Evolutionary conservation across 2,329 filamentous ascomycete genomes (phyloP), one percentile per base, ranked within the genome.

Genomic region (Neurospora sp.): DNA sequence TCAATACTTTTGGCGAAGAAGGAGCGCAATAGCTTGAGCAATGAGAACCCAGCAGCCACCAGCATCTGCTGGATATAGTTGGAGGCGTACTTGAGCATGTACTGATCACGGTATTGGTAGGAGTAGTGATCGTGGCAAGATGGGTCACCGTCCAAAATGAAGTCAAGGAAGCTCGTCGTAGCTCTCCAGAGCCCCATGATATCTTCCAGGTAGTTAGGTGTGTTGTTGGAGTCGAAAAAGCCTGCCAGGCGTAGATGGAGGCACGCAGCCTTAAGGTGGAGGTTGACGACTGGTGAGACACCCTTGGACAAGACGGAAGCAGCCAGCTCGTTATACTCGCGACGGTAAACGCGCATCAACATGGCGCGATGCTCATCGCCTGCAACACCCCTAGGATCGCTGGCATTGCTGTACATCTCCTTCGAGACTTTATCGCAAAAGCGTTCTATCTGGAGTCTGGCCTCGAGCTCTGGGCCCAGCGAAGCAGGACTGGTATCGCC

Each of bases 1-100:
- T 93, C 90, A 69, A 92, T 88, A n/a, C 89, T 88, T 74, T 86
- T 86, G 52, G 89, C 85, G 75, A 94, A 94, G 80, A 90, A 90
- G 23, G 91, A 93, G 67, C 89, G 88, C 80, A 94, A 89, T 70
- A 95, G 83, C 76, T 94, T 95, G 72, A 94, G 84, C 66, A 96
- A 82, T 1, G 91, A 89, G 75, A 93, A 93, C 3, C 90, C 89
- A 5, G 90, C 91, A 2, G 91, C 92, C n/a, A 94, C 88, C 70
- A 93, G 87, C 90, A 95, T 94, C 79, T 95, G 92, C 77, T 93
- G 89, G 68, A 95, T 87, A 78, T 94, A 94, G 77, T 91, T 92
- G 73, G 87, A 90, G 36, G 88, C 86, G 75, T 91, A 89, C 67
- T 86, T 85, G 37, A 93, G 81, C 67, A 90, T 85, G 67, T 85